Percentiles rank a stretch among this genome's conserved stretches.
phyloP scores from a whole-genome alignment of 2,329 filamentous ascomycete genomes.

The Leptographium procerum region DNA sequence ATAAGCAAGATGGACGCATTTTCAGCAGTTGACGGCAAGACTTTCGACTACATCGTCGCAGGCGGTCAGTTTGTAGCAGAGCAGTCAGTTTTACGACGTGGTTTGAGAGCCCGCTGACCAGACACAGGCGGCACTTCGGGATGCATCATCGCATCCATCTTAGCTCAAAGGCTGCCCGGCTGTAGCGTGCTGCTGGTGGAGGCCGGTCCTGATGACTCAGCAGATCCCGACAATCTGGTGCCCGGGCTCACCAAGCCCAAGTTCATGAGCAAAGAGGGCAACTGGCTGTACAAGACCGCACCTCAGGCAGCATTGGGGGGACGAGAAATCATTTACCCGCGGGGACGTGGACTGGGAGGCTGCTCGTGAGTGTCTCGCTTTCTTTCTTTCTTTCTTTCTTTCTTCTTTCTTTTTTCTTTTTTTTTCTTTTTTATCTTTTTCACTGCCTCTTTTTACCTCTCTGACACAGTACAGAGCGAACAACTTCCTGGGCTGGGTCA shows the following conservation, averaged over 20 bases:
- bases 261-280: conserved; percentile 2
- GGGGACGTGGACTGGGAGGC: conserved; percentile 1
- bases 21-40: background rate
- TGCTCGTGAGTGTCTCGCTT: conserved; percentile 5
- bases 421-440: too few species aligned
- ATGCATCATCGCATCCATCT: background rate
- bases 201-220: conserved; percentile 2
- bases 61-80: too few species aligned
- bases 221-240: conserved; percentile 2
- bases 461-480: background rate
- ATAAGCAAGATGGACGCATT: background rate
- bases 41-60: conserved; percentile 3
- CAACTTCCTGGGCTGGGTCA: conserved; percentile 5
- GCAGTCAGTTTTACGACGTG: too few species aligned
- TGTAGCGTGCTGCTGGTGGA: background rate
- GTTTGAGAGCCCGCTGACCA: background rate
- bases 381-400: too few species aligned
- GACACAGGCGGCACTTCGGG: conserved; percentile 1
- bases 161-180: background rate
- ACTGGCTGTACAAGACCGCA: conserved; percentile 4
- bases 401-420: too few species aligned
- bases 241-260: conserved; percentile 1
- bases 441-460: too few species aligned
- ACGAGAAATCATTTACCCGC: conserved; percentile 2
- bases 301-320: background rate